A percentile compares a stretch with the other conserved stretches of the same genome.
Conservation (phyloP, 2,329 filamentous ascomycete genomes). For the Tolypocladium capitatum region DNA sequence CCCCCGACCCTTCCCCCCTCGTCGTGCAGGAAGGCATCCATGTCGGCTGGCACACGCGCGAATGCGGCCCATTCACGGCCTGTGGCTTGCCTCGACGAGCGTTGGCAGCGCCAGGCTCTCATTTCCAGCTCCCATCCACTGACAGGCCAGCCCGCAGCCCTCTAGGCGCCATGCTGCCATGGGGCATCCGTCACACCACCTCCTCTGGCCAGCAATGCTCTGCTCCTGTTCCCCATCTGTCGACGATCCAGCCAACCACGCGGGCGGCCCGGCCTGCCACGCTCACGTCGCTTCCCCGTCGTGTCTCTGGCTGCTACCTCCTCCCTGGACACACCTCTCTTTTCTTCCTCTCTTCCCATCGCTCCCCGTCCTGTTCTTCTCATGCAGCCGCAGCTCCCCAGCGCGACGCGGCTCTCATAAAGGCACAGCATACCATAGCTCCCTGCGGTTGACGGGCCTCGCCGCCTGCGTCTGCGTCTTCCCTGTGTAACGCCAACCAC, state of each 20-base stretch:
- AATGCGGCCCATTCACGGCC: slow-evolving; percentile 1
- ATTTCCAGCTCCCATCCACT: slow-evolving; percentile 30
- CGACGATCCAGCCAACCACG: neutral
- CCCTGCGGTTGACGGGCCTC: neutral
- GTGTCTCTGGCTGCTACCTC: neutral
- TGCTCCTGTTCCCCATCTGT: neutral
- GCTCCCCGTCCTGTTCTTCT: neutral
- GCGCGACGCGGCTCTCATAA: neutral
- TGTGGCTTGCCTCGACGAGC: neutral
- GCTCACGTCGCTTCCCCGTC: neutral
- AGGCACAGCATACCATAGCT: neutral
- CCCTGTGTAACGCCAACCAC: slow-evolving; percentile 2
- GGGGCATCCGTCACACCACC: slow-evolving; percentile 21
- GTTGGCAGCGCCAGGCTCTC: slow-evolving; percentile 17
- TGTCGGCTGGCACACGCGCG: slow-evolving; percentile 1
- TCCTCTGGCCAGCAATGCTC: slow-evolving; percentile 3
- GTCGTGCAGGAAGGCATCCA: neutral
- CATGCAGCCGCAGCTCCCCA: neutral
- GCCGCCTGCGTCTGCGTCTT: slow-evolving; percentile 3
- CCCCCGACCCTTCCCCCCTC: too few relatives aligned
- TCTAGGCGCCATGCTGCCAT: slow-evolving; percentile 30
- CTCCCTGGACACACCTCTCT: neutral
- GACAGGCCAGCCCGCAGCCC: slow-evolving; percentile 24
- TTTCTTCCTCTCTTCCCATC: neutral
- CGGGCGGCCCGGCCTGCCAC: too few relatives aligned